Conservation (phyloP, 306 rosid species). For the Vigna angularis region DNA sequence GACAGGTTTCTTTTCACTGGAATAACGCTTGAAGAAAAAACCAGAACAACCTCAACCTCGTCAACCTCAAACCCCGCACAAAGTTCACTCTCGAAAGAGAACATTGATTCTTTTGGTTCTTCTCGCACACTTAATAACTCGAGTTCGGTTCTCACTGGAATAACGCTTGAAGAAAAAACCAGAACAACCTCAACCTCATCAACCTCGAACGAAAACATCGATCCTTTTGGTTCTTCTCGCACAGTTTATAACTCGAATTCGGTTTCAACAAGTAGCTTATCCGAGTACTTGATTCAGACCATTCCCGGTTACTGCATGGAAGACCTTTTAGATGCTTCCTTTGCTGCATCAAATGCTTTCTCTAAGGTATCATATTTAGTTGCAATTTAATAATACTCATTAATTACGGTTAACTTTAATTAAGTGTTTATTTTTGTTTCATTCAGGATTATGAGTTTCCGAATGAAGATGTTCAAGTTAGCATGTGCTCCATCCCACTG, state of each 20-base stretch:
- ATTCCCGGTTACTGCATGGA: conserved; percentile 83
- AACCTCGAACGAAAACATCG: conserved; percentile 16
- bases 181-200: conserved; percentile 19
- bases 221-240: conserved; percentile 7
- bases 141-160: conserved; percentile 66
- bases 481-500: conserved; percentile 24
- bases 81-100: conserved; percentile 38
- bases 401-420: not conserved
- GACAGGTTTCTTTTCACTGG: conserved; percentile 78
- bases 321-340: conserved; percentile 72
- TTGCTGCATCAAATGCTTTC: conserved; percentile 50
- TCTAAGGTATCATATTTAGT: conserved; percentile 49
- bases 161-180: conserved; percentile 52
- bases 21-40: conserved; percentile 53
- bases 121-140: conserved; percentile 40
- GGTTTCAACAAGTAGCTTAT: conserved; percentile 68
- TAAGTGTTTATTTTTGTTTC: not conserved
- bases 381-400: too few relatives aligned
- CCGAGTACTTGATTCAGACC: conserved; percentile 77
- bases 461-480: conserved; percentile 37
- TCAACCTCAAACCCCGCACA: not conserved
- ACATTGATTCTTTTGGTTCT: not conserved
- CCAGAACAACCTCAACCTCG: conserved; percentile 25
- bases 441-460: conserved; percentile 46
- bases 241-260: conserved; percentile 50